phyloP scores from a whole-genome alignment of 2,329 filamentous ascomycete genomes.

The Claviceps fusiformis region DNA sequence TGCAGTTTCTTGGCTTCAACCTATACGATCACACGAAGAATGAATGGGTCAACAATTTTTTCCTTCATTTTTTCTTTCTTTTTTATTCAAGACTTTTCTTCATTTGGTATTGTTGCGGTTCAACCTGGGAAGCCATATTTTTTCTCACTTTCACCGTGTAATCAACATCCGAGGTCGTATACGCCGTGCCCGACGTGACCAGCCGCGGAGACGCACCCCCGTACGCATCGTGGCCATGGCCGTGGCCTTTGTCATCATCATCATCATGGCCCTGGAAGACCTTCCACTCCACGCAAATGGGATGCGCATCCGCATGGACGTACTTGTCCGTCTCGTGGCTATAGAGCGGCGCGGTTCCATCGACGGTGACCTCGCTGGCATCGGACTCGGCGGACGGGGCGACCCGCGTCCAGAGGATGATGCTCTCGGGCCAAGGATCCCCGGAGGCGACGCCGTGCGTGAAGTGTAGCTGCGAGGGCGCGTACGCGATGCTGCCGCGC shows the following conservation, averaged over 20 bases:
- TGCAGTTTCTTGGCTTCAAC: conserved; percentile 50
- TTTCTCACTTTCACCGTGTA: conserved; percentile 52
- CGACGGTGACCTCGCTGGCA: conserved; percentile 28
- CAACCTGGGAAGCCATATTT: not conserved
- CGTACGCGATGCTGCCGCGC: conserved; percentile 27
- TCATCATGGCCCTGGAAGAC: conserved; percentile 34
- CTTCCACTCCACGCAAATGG: conserved; percentile 55
- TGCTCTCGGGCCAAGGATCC: conserved; percentile 40
- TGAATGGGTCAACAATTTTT: not conserved
- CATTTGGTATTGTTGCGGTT: too few relatives aligned
- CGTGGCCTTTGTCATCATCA: too few relatives aligned
- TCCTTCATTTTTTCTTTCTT: not conserved
- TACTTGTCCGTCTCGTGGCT: conserved; percentile 34
- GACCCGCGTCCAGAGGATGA: conserved; percentile 40
- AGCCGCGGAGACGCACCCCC: conserved; percentile 23
- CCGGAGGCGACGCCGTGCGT: conserved; percentile 46
- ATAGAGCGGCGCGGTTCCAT: conserved; percentile 29
- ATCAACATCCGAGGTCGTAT: conserved; percentile 61
- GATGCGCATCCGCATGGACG: conserved; percentile 29
- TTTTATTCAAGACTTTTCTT: too few relatives aligned
- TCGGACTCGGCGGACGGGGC: conserved; percentile 32
- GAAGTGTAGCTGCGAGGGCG: conserved; percentile 40
- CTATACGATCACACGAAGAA: conserved; percentile 16
- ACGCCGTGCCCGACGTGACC: conserved; percentile 44
- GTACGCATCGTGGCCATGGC: conserved; percentile 4